Conservation (phyloP, 805 yeast genomes). For the Candida yuanshanica region DNA sequence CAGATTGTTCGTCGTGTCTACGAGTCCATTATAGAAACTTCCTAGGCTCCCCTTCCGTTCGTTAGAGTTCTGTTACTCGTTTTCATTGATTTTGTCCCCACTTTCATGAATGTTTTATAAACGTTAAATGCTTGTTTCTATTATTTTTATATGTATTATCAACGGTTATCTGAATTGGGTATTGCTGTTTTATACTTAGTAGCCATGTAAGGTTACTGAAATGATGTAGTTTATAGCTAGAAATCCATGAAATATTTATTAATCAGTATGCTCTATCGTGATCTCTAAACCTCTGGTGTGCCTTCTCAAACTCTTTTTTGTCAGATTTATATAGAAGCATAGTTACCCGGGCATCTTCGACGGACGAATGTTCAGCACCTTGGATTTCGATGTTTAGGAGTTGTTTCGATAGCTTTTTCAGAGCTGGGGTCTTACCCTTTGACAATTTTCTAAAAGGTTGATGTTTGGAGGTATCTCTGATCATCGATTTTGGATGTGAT, state of each 20-base stretch:
- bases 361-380: slow-evolving; percentile 73
- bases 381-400: slow-evolving; percentile 61
- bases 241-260: no score
- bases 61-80: not conserved
- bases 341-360: slow-evolving; percentile 86
- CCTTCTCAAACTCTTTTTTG: slow-evolving; percentile 55
- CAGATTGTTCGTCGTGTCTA: slow-evolving; percentile 6
- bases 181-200: no score
- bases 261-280: no score
- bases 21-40: slow-evolving; percentile 5
- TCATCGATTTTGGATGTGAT: slow-evolving; percentile 56
- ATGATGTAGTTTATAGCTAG: no score
- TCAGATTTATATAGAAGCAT: slow-evolving; percentile 70
- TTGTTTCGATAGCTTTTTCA: slow-evolving; percentile 58
- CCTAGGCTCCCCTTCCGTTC: not conserved
- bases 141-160: not conserved
- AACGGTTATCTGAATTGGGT: no score
- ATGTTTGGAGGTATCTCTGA: slow-evolving; percentile 72
- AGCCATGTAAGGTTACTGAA: no score
- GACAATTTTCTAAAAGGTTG: slow-evolving; percentile 52
- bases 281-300: slow-evolving; percentile 15
- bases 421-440: slow-evolving; percentile 65
- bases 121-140: not conserved
- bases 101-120: not conserved
- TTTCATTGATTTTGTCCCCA: not conserved